These are phyloP conservation scores for Globisporangium heterothallicum DNA, from an alignment of 352 stramenopile genomes.

Conservation along the genomic window DNA sequence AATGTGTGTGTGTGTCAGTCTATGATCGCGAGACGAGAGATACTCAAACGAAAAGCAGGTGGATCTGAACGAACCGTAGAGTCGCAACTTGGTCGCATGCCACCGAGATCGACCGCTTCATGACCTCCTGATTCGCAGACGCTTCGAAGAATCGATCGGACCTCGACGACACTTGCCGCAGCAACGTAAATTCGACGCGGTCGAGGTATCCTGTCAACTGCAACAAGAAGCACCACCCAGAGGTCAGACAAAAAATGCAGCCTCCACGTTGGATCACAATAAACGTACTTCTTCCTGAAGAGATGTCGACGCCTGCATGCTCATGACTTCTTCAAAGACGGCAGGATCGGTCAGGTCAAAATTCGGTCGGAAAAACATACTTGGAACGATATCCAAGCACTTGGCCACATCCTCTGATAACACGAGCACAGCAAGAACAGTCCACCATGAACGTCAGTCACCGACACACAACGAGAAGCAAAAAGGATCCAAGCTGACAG, in stretches of 20 bases:
- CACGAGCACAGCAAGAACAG: background rate
- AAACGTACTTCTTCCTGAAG: constrained; percentile 63
- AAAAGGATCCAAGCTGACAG: too few relatives aligned
- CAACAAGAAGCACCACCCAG: background rate
- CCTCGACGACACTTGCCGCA: constrained; percentile 79
- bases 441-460: background rate
- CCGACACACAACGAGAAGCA: constrained; percentile 3
- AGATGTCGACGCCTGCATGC: constrained; percentile 41
- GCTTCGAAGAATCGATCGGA: constrained; percentile 85
- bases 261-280: background rate
- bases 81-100: constrained; percentile 79
- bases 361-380: constrained; percentile 71
- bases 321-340: constrained; percentile 80
- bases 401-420: constrained; percentile 71
- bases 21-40: too few relatives aligned
- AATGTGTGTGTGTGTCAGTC: too few relatives aligned
- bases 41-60: too few relatives aligned
- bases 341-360: constrained; percentile 75
- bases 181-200: constrained; percentile 78
- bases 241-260: background rate
- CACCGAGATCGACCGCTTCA: constrained; percentile 75
- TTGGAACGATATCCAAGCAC: constrained; percentile 69
- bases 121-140: constrained; percentile 79
- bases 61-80: constrained; percentile 36
- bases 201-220: constrained; percentile 79